These are phyloP conservation scores for Naganishia sp. DNA, from an alignment of 1,284 basidiomycete species.

Conservation along the genomic window DNA sequence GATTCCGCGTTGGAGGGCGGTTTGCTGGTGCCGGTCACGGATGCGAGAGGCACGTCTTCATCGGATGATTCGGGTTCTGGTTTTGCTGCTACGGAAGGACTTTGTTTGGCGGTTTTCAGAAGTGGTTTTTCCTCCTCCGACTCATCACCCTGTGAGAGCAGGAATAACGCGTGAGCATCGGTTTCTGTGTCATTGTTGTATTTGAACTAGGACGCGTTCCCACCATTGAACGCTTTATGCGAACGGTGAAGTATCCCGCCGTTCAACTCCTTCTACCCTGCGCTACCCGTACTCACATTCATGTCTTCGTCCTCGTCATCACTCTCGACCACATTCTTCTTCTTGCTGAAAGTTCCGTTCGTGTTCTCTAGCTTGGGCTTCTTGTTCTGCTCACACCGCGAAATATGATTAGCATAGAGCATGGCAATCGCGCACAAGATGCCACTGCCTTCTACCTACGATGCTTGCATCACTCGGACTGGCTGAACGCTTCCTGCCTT, in stretches of 20 bases:
- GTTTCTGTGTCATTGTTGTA: not conserved
- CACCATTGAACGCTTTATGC: not conserved
- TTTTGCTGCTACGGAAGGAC: slow-evolving; percentile 37
- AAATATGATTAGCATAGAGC: not conserved
- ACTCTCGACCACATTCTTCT: slow-evolving; percentile 28
- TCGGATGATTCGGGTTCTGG: slow-evolving; percentile 37
- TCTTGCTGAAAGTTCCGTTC: slow-evolving; percentile 22
- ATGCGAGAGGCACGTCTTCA: slow-evolving; percentile 33
- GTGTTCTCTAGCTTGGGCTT: slow-evolving; percentile 2
- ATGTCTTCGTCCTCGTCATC: slow-evolving; percentile 29
- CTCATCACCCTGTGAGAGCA: slow-evolving; percentile 9
- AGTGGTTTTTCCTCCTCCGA: slow-evolving; percentile 29
- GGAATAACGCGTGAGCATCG: not conserved
- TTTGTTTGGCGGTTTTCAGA: slow-evolving; percentile 29
- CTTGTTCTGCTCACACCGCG: slow-evolving; percentile 19
- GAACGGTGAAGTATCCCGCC: not conserved
- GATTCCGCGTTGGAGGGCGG: slow-evolving; percentile 38
- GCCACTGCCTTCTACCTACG: slow-evolving; percentile 13
- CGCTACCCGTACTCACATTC: slow-evolving; percentile 18
- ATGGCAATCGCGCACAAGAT: not conserved
- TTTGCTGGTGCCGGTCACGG: slow-evolving; percentile 31
- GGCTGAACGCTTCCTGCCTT: slow-evolving; percentile 26
- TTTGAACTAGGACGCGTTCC: not conserved
- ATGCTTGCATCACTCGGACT: slow-evolving; percentile 17
- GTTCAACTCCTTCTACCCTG: not conserved